Conservation (phyloP, 1,284 basidiomycete genomes). For the Cutaneotrichosporon curvatum region DNA sequence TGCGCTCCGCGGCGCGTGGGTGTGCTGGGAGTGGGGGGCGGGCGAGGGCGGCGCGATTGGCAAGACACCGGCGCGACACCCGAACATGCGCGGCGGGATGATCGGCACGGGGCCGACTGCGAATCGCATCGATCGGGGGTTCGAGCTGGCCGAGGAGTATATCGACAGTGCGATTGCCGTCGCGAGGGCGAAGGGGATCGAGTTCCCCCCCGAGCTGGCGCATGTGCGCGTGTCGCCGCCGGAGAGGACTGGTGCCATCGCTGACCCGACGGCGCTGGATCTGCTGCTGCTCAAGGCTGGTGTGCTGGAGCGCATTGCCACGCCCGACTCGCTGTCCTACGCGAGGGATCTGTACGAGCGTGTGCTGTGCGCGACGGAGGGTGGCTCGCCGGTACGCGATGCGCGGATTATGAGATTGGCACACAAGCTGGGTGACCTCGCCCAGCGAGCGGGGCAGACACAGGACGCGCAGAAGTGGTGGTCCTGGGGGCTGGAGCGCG, state of each 20-base stretch:
- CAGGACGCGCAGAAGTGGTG: constrained; percentile 37
- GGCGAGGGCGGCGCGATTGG: constrained; percentile 45
- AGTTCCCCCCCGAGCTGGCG: constrained; percentile 33
- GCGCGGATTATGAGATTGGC: constrained; percentile 35
- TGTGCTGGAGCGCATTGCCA: constrained; percentile 62
- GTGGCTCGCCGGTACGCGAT: background rate
- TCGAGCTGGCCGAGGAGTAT: constrained; percentile 42
- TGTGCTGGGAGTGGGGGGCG: constrained; percentile 63
- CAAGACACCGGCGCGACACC: constrained; percentile 15
- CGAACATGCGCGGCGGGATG: constrained; percentile 27
- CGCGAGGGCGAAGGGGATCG: constrained; percentile 30
- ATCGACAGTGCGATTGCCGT: constrained; percentile 32
- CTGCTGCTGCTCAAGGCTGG: constrained; percentile 59
- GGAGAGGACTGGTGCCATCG: background rate
- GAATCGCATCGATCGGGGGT: constrained; percentile 34
- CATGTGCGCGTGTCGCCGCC: constrained; percentile 4
- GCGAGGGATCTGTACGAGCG: constrained; percentile 60
- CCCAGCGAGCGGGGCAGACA: constrained; percentile 25
- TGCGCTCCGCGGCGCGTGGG: constrained; percentile 67
- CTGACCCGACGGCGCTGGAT: constrained; percentile 51
- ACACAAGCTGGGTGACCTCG: constrained; percentile 42
- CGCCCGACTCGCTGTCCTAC: constrained; percentile 53
- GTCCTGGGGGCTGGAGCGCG: constrained; percentile 35
- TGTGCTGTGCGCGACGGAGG: constrained; percentile 35
- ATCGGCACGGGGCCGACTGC: constrained; percentile 17